Conservation (phyloP, 1,284 basidiomycete genomes). For the Cystobasidium sp. region DNA sequence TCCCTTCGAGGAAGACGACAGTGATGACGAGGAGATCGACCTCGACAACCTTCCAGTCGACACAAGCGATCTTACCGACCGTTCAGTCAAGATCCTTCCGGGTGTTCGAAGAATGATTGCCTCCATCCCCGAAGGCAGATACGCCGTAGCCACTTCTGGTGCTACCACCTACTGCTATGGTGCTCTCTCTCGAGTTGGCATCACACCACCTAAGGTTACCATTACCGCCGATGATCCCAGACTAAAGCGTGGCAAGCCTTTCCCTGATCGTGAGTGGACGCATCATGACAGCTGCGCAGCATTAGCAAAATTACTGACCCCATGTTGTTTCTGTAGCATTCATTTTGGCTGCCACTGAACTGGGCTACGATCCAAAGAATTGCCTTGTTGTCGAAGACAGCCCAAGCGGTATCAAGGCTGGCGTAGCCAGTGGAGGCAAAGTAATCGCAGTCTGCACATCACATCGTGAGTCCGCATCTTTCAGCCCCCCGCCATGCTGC, state of each 20-base stretch:
- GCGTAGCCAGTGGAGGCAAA: slow-evolving; percentile 67
- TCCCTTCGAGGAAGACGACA: slow-evolving; percentile 66
- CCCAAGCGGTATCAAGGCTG: slow-evolving; percentile 72
- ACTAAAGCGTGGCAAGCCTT: slow-evolving; percentile 56
- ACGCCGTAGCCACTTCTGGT: slow-evolving; percentile 76
- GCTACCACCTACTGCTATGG: slow-evolving; percentile 62
- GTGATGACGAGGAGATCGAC: slow-evolving; percentile 65
- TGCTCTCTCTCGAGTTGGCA: slow-evolving; percentile 73
- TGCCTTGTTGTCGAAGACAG: slow-evolving; percentile 76
- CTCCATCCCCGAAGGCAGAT: slow-evolving; percentile 69
- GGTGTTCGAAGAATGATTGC: slow-evolving; percentile 72
- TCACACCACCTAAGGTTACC: slow-evolving; percentile 71
- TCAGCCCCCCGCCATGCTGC: too few relatives aligned
- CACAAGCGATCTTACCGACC: slow-evolving; percentile 51
- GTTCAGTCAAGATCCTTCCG: slow-evolving; percentile 69
- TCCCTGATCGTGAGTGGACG: slow-evolving; percentile 45
- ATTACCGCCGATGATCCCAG: slow-evolving; percentile 75
- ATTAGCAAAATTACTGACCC: slow-evolving; percentile 51
- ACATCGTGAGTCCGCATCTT: slow-evolving; percentile 51
- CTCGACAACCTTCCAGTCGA: slow-evolving; percentile 58
- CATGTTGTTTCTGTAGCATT: slow-evolving; percentile 68
- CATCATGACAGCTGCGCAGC: slow-evolving; percentile 60
- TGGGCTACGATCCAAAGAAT: slow-evolving; percentile 64
- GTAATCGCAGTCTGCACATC: slow-evolving; percentile 74
- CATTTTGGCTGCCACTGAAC: slow-evolving; percentile 72